These are phyloP conservation scores for Anthostomella pinea DNA, from an alignment of 2,329 filamentous ascomycete genomes.

Conservation along the genomic window DNA sequence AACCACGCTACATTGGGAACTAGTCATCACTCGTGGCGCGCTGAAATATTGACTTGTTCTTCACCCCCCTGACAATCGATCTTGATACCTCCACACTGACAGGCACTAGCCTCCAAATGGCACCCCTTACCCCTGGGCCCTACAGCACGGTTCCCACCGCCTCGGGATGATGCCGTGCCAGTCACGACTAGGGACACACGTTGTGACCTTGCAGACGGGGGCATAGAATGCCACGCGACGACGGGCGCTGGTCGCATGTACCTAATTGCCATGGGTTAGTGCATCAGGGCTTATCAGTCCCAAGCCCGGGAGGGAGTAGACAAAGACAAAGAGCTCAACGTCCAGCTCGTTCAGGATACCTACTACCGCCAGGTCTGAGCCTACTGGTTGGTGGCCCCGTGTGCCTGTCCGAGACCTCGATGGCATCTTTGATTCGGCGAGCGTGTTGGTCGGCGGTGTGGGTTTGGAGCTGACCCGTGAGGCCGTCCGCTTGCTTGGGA, in stretches of 20 bases:
- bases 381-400: constrained; percentile 20
- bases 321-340: constrained; percentile 23
- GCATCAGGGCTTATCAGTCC: constrained; percentile 15
- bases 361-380: constrained; percentile 33
- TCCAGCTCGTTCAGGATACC: constrained; percentile 33
- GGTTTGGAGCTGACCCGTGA: constrained; percentile 17
- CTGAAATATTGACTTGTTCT: constrained; percentile 25
- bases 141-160: constrained; percentile 12
- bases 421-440: constrained; percentile 32
- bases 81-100: constrained; percentile 9
- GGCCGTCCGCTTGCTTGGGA: not conserved
- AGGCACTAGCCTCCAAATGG: constrained; percentile 6
- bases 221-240: constrained; percentile 25
- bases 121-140: constrained; percentile 5
- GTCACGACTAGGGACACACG: constrained; percentile 20
- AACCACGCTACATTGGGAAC: constrained; percentile 23
- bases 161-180: constrained; percentile 12
- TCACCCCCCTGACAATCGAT: constrained; percentile 10
- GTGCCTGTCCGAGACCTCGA: constrained; percentile 22
- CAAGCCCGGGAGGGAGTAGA: constrained; percentile 18
- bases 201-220: constrained; percentile 22
- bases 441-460: constrained; percentile 11
- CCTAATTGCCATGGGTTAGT: constrained; percentile 18
- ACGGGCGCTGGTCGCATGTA: too few relatives aligned
- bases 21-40: constrained; percentile 28